Evolutionary conservation across 1,284 basidiomycete genomes (phyloP), one percentile per base, ranked within the genome.

Genomic region (Thecaphora thlaspeos): DNA sequence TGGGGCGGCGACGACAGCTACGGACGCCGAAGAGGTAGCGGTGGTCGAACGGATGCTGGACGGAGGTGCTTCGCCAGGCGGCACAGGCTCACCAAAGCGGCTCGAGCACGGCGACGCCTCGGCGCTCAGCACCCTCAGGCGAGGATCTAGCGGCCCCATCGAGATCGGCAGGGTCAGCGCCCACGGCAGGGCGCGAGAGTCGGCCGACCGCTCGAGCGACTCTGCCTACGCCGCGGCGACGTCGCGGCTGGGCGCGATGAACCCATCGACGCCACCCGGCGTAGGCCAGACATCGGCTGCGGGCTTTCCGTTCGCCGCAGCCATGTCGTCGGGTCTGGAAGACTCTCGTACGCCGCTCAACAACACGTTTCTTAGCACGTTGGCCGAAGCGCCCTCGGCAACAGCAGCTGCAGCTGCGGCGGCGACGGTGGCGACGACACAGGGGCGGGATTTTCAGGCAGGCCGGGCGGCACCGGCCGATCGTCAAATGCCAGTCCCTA

Each of bases 291-390:
- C n/a, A n/a, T n/a, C n/a, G 8, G 8, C 28, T 30, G 7, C 28
- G 8, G 14, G 14, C 28, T 7, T 30, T 14, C 28, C 7, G 28
- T 30, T 30, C 28, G 28, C 28, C 28, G 28, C 28, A 14, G 28
- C 28, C 8, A 30, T 64, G 32, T 63, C 60, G 14, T 58, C 66
- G 1, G 62, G 57, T 18, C 54, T 68, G 3, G 63, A 71, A 1
- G 69, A 71, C 14, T 43, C 67, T 2, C 38, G 78, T 12, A 83
- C 82, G 8, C 82, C 82, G 0, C 79, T 80, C 64, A 83, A 83
- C 71, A 76, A 80, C 36, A 80, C 79, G 2, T 82, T 83, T 70
- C 68, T 83, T 5, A 78, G 79, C 37, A 82, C 80, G 1, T 64
- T 82, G 2, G 81, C 81, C n/a, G 79, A 79, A 38, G 56, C 62